Base-by-base conservation (phyloP, 805 yeast genomes). In the Ogataea ganodermae region DNA sequence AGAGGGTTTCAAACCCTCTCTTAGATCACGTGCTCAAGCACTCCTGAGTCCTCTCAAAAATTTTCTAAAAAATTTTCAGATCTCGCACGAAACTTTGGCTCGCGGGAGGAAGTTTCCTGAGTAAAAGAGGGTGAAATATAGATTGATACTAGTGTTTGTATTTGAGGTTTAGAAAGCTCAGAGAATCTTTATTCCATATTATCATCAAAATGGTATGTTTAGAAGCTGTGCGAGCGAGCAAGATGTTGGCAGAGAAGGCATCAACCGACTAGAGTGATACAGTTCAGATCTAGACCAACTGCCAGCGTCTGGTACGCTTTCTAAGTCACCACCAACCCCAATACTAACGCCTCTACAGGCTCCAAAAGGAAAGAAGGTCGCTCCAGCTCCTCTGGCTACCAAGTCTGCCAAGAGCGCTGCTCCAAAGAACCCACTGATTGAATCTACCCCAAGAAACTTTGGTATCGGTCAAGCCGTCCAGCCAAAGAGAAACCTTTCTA, bases 391-490 rank as follows among this genome's bases (percentile, higher is more conserved):
- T 74, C 83, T 89, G 72, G 88, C 95, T 67, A 71, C 86, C 65
- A 80, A 85, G 76, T 66, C 79, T 56, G 67, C 75, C 63, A 72
- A 78, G 66, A 66, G 78, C 42, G 59, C 70, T 63, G 76, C 60
- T 55, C 49, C 73, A 40, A 76, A 78, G 78, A 88, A 87, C 83
- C 96, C 96, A 68, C 80, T 89, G 73, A 74, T 87, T 69, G 91
- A 85, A 73, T 74, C 92, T 57, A 80, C 89, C 61, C 94, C 96
- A 74, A 84, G 85, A 79, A 84, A 81, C 79, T 89, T 84, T 69
- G 96, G 97, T 77, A 85, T 90, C 66, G 97, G 97, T 68, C 97
- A 91, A 80, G 78, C 84, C 62, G 66, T 90, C 65, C 97, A 90
- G 76, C 95, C 88, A 73, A 87, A 84, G 81, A 84, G 92, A 79